These are phyloP conservation scores for Barnettozyma sucrosica DNA, from an alignment of 805 yeast species.

Conservation along the genomic window DNA sequence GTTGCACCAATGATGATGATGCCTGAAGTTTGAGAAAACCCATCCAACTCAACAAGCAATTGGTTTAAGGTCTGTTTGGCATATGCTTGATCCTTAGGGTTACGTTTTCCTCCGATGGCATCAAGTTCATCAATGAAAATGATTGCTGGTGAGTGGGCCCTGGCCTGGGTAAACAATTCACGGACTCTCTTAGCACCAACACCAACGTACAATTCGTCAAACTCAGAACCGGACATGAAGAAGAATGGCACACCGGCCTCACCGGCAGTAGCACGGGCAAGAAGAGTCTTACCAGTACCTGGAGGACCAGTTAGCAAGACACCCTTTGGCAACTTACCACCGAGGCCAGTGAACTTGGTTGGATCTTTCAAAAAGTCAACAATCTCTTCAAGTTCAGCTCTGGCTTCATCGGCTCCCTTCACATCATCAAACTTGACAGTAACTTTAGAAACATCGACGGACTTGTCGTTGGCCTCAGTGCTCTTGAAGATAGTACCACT, in stretches of 20 bases:
- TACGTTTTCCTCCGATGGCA: slow-evolving; percentile 97
- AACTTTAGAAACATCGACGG: slow-evolving; percentile 78
- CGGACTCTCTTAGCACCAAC: slow-evolving; percentile 98
- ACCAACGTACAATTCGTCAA: slow-evolving; percentile 96
- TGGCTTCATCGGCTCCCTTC: slow-evolving; percentile 97
- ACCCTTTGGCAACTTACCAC: slow-evolving; percentile 97
- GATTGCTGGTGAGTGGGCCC: slow-evolving; percentile 94
- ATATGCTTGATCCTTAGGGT: slow-evolving; percentile 96
- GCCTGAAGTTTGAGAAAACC: slow-evolving; percentile 87
- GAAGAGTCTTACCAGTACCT: slow-evolving; percentile 95
- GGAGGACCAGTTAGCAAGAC: slow-evolving; percentile 97
- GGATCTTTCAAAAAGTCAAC: slow-evolving; percentile 98
- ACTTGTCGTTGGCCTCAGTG: slow-evolving; percentile 66
- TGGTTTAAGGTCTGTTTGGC: slow-evolving; percentile 97
- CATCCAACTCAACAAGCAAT: slow-evolving; percentile 91
- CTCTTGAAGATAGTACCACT: slow-evolving; percentile 74
- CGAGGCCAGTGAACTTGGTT: slow-evolving; percentile 89
- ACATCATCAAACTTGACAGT: slow-evolving; percentile 90
- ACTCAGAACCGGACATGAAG: slow-evolving; percentile 97
- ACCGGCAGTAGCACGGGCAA: slow-evolving; percentile 98
- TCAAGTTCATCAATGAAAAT: slow-evolving; percentile 96
- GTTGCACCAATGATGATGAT: slow-evolving; percentile 97
- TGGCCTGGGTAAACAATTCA: slow-evolving; percentile 87
- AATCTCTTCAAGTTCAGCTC: slow-evolving; percentile 94
- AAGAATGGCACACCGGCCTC: slow-evolving; percentile 98